phyloP scores from a whole-genome alignment of 2,329 filamentous ascomycete genomes.

The Akanthomyces dipterigenus region DNA sequence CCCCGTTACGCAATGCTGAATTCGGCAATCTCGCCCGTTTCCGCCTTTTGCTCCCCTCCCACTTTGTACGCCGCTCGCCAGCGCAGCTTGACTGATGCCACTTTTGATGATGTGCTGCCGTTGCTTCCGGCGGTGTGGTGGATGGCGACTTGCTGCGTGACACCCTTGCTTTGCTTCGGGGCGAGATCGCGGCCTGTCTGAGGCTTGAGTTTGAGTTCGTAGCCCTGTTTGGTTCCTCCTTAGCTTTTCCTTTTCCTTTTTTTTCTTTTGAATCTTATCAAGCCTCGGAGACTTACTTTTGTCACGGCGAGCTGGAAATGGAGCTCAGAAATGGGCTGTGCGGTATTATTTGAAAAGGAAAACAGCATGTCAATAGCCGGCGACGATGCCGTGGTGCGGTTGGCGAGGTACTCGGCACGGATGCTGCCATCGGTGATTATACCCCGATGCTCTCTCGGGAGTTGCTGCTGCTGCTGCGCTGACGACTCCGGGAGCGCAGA shows the following conservation, averaged over 20 bases:
- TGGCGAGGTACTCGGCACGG: conserved; percentile 66
- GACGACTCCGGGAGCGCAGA: conserved; percentile 67
- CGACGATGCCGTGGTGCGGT: conserved; percentile 45
- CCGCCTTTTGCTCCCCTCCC: conserved; percentile 58
- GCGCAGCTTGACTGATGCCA: conserved; percentile 76
- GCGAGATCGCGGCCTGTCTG: conserved; percentile 73
- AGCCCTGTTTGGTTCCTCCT: conserved; percentile 49
- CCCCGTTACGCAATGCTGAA: conserved; percentile 59
- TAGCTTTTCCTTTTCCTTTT: not conserved
- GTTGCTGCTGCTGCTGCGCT: conserved; percentile 37
- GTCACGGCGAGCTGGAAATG: conserved; percentile 92
- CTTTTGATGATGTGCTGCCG: conserved; percentile 60
- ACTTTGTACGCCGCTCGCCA: conserved; percentile 82
- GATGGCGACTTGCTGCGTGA: conserved; percentile 75
- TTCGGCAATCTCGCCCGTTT: conserved; percentile 78
- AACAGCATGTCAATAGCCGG: conserved; percentile 64
- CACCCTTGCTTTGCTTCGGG: conserved; percentile 65
- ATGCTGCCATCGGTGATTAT: conserved; percentile 64
- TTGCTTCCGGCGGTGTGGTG: conserved; percentile 47
- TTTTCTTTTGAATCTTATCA: not conserved
- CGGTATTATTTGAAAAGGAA: conserved; percentile 75
- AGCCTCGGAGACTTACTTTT: conserved; percentile 51
- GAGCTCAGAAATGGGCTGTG: conserved; percentile 65
- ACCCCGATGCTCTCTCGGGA: conserved; percentile 54
- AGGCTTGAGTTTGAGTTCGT: conserved; percentile 72